Evolutionary conservation across 495 filamentous ascomycete species (phyloP).

Genomic region (Hypomontagnella monticulosa): DNA sequence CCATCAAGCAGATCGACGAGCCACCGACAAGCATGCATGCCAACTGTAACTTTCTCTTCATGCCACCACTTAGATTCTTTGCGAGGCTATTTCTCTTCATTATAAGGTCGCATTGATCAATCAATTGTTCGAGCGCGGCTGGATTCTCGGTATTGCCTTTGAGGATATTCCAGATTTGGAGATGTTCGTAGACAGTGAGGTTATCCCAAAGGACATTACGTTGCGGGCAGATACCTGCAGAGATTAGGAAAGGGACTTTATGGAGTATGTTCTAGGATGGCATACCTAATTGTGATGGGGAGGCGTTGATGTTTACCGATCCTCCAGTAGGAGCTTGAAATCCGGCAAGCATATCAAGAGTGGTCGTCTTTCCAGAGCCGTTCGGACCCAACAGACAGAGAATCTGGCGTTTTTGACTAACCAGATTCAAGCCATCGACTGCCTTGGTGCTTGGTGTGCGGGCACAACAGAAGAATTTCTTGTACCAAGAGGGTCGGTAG

Average conservation of each 20-base stretch:
- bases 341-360: slow-evolving; percentile 76
- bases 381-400: slow-evolving; percentile 78
- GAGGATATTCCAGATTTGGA: slow-evolving; percentile 71
- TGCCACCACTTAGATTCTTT: slow-evolving; percentile 73
- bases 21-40: slow-evolving; percentile 83
- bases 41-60: slow-evolving; percentile 78
- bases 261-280: not conserved
- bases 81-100: slow-evolving; percentile 66
- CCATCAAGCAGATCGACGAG: slow-evolving; percentile 74
- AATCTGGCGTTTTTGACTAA: slow-evolving; percentile 70
- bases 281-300: slow-evolving; percentile 40
- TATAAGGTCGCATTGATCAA: slow-evolving; percentile 70
- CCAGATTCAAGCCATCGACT: slow-evolving; percentile 68
- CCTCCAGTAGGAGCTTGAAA: slow-evolving; percentile 69
- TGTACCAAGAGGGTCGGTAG: slow-evolving; percentile 69
- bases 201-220: slow-evolving; percentile 81
- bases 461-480: slow-evolving; percentile 57
- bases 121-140: slow-evolving; percentile 59
- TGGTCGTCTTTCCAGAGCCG: slow-evolving; percentile 79
- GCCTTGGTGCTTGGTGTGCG: slow-evolving; percentile 65
- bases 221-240: slow-evolving; percentile 74
- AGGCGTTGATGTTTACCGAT: slow-evolving; percentile 63
- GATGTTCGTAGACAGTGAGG: slow-evolving; percentile 75
- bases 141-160: slow-evolving; percentile 64
- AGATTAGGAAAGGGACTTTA: not conserved